These are phyloP conservation scores for Ogataea trehalophila DNA, from an alignment of 805 yeast genomes.

Conservation along the genomic window DNA sequence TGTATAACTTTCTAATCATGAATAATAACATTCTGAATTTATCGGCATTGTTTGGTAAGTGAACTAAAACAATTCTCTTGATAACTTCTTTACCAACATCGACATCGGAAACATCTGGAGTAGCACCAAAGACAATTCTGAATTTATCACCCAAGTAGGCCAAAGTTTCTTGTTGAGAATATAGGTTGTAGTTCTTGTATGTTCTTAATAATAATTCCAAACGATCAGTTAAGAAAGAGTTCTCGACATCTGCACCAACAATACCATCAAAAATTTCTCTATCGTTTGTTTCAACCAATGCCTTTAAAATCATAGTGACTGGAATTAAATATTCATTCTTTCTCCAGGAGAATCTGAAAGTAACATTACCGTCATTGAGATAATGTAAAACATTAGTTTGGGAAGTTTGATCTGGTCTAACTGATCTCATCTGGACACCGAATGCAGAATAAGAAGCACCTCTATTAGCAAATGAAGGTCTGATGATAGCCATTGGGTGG, in stretches of 20 bases:
- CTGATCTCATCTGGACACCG: slow-evolving; percentile 93
- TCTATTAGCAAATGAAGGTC: slow-evolving; percentile 92
- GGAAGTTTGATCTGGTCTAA: slow-evolving; percentile 95
- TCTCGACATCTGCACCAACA: slow-evolving; percentile 79
- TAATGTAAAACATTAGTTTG: slow-evolving; percentile 97
- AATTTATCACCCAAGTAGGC: slow-evolving; percentile 95
- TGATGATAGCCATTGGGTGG: slow-evolving; percentile 95
- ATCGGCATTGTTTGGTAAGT: slow-evolving; percentile 66
- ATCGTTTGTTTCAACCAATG: slow-evolving; percentile 85
- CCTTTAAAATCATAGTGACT: slow-evolving; percentile 86
- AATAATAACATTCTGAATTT: slow-evolving; percentile 84
- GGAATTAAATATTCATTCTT: slow-evolving; percentile 95
- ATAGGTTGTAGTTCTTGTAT: slow-evolving; percentile 73
- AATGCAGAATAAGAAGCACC: slow-evolving; percentile 84
- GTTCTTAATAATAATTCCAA: slow-evolving; percentile 86
- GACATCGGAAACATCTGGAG: slow-evolving; percentile 81
- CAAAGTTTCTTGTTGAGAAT: slow-evolving; percentile 82
- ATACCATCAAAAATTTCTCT: slow-evolving; percentile 95
- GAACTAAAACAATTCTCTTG: slow-evolving; percentile 82
- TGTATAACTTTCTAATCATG: slow-evolving; percentile 92
- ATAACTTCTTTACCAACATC: slow-evolving; percentile 88
- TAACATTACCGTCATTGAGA: slow-evolving; percentile 90
- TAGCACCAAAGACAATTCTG: slow-evolving; percentile 85
- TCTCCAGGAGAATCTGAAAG: slow-evolving; percentile 95
- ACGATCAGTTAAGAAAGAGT: slow-evolving; percentile 97